A percentile compares a stretch with the other conserved stretches of the same genome.
phyloP scores from a whole-genome alignment of 371 early-diverging fungal genomes.

The Rhizopus stolonifer region DNA sequence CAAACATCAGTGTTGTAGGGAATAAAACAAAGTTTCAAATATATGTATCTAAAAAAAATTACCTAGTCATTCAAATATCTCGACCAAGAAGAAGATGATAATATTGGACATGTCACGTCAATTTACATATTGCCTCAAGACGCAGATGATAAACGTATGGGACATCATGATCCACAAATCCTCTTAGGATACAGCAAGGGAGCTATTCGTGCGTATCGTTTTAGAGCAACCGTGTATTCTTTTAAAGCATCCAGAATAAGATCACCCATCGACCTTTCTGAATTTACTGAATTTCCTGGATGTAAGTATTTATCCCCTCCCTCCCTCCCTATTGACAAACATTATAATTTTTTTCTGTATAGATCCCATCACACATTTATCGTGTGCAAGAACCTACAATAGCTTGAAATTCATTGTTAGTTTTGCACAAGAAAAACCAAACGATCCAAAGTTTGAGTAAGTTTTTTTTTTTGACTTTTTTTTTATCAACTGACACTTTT shows the following conservation, averaged over 20 bases:
- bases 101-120: conserved; percentile 13
- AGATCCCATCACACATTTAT: conserved; percentile 17
- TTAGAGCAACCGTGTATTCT: conserved; percentile 14
- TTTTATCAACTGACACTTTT: background rate
- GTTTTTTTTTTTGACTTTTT: too few relatives aligned
- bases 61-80: conserved; percentile 1
- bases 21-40: too few relatives aligned
- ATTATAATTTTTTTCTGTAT: background rate
- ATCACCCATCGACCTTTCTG: conserved; percentile 16
- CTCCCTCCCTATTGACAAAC: background rate
- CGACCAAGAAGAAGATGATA: background rate
- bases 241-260: conserved; percentile 11
- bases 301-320: conserved; percentile 11
- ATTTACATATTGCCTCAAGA: conserved; percentile 18
- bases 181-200: conserved; percentile 14
- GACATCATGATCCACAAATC: conserved; percentile 19
- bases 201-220: conserved; percentile 8
- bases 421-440: conserved; percentile 16
- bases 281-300: conserved; percentile 15
- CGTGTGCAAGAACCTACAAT: conserved; percentile 13
- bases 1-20: background rate
- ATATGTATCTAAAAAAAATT: too few relatives aligned
- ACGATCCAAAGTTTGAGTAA: background rate
- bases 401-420: conserved; percentile 10
- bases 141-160: conserved; percentile 14